Base-by-base conservation (phyloP, 2,329 filamentous ascomycete genomes). In the Aspergillus nomiae region DNA sequence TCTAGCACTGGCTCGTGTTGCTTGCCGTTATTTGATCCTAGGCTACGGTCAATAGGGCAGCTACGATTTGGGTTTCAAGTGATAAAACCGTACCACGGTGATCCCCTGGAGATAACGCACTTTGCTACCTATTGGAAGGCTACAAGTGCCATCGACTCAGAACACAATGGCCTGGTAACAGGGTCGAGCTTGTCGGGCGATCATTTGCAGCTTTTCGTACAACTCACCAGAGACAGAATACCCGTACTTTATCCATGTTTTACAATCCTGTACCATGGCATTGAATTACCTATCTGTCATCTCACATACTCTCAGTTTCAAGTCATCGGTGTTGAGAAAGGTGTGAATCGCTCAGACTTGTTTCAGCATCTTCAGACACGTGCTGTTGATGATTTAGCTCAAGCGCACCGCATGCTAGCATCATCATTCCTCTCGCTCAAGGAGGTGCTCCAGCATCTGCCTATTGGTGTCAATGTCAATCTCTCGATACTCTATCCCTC, bases 41-140 rank as follows among this genome's bases (percentile, higher is more conserved):
- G 95, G 26, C 84, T 98, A 56, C 88, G 94, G 53, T 91, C 93
- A 10, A 97, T 99, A 72, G 95, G 95, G 7, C 92, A 96, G 72
- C 92, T 98, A 69, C 92, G 89, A 67, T 99, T 99, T 82, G 91
- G 92, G 67, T 96, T 92, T 60, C 94, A 98, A 75, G 92, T 98
- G 30, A 96, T 99, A 76, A 97, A 97, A 73, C 95, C 95, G 0
- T 99, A 98, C 80, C 88, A 89, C 66, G 94, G 95, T 9, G 90
- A 93, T 64, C 93, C 95, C 4, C 83, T 99, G 26, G 95, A 99
- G 77, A 97, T 99, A 64, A 96, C 95, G 1, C 94, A 98, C 73
- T 99, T 98, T 71, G 95, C 96, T 66, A 98, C 95, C 0, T 99
- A 99, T 78, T 99, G 95, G 95, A 99, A 98, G 78, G 94, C 94